These are phyloP conservation scores for Spongiforma sp. DNA, from an alignment of 1,284 basidiomycete species.

Conservation along the genomic window DNA sequence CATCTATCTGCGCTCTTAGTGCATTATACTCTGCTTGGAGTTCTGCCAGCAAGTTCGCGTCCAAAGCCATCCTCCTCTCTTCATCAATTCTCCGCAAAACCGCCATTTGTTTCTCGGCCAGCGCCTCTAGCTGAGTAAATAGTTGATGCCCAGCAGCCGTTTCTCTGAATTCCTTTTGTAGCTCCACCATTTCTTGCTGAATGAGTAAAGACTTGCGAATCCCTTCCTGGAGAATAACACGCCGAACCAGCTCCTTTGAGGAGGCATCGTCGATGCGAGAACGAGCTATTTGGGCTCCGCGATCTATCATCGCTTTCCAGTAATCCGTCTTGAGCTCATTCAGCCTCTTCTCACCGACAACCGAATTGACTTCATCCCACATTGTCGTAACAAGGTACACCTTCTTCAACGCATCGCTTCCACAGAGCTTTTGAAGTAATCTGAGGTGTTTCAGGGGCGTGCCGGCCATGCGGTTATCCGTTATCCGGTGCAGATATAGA, in stretches of 20 bases:
- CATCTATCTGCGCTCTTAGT: not conserved
- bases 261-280: not conserved
- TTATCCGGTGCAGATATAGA: constrained; percentile 3
- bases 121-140: not conserved
- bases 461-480: constrained; percentile 1
- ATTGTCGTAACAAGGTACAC: not conserved
- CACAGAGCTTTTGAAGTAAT: not conserved
- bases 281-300: not conserved
- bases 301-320: not conserved
- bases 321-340: not conserved
- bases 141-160: not conserved
- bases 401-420: not conserved
- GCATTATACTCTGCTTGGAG: not conserved
- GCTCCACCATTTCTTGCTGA: not conserved
- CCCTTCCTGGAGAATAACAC: not conserved
- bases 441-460: not conserved
- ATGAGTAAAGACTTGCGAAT: not conserved
- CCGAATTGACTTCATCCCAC: not conserved
- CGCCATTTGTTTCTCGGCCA: not conserved
- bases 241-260: not conserved
- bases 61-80: not conserved
- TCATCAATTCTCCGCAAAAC: not conserved
- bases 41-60: not conserved
- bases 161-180: not conserved
- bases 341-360: not conserved